A percentile compares a stretch with the other conserved stretches of the same genome.
Conservation (phyloP, 345 rosid species). For the Dovyalis caffra region DNA sequence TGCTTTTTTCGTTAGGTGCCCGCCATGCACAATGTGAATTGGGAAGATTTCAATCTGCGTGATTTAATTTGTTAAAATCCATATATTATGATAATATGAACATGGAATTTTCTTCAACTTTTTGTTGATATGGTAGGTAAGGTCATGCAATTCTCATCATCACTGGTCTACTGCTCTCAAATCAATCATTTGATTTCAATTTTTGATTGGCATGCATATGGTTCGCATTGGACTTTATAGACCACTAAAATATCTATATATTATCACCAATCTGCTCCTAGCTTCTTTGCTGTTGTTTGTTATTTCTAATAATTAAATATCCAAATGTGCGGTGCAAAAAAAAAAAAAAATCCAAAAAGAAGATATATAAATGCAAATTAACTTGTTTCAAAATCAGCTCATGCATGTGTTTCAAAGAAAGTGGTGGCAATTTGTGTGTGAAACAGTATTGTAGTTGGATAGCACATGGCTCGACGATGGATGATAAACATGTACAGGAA, state of each 20-base stretch:
- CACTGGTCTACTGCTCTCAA: conserved; percentile 12
- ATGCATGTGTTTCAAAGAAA: neutral
- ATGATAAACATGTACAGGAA: neutral
- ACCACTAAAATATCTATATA: neutral
- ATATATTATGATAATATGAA: neutral
- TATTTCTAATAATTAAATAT: no score
- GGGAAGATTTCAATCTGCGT: neutral
- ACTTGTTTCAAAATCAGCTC: neutral
- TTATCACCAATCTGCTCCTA: no score
- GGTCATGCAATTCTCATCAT: conserved; percentile 23
- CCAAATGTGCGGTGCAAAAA: neutral
- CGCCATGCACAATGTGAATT: neutral
- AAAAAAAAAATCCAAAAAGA: no score
- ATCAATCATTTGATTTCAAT: conserved; percentile 36
- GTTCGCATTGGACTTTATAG: neutral
- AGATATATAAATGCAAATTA: neutral
- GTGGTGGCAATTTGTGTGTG: neutral
- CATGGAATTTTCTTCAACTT: neutral
- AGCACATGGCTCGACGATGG: neutral
- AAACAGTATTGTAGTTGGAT: neutral
- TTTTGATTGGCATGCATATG: conserved; percentile 14
- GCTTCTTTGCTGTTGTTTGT: no score
- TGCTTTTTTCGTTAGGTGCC: neutral
- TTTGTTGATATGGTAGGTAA: conserved; percentile 13
- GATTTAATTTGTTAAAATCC: neutral